Evolutionary conservation across 345 rosid species (phyloP).

Genomic region (Mangifera indica): DNA sequence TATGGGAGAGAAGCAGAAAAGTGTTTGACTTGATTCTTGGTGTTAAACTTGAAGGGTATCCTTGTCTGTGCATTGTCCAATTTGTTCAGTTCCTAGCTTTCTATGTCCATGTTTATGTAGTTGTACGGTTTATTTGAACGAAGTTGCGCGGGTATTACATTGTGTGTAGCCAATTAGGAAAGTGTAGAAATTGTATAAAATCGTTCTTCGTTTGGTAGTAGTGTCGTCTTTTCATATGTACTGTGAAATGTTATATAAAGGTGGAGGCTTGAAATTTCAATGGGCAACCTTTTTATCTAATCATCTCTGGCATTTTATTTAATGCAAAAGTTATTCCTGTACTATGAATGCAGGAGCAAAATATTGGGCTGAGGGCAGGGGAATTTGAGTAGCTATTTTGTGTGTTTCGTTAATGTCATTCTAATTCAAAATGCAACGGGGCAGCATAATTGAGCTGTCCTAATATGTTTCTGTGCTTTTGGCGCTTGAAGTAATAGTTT

Average conservation of each 20-base stretch:
- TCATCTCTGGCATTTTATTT: background rate
- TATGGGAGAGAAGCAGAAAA: conserved; percentile 45
- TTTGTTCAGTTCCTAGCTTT: conserved; percentile 8
- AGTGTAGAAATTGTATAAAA: conserved; percentile 8
- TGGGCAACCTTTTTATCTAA: background rate
- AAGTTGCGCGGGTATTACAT: background rate
- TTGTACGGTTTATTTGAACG: background rate
- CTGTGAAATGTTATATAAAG: background rate
- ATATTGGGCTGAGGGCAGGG: background rate
- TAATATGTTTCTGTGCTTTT: background rate
- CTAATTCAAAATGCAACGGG: background rate
- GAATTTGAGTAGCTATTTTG: background rate
- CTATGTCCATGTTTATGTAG: conserved; percentile 10
- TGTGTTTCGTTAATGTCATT: background rate
- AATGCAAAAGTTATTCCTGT: background rate
- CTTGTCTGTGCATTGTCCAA: conserved; percentile 2
- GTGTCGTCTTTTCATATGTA: background rate
- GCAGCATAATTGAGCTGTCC: background rate
- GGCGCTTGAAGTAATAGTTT: background rate
- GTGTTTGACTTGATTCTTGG: conserved; percentile 34
- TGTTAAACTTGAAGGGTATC: conserved; percentile 6
- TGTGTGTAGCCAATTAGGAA: background rate
- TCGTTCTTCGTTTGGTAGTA: conserved; percentile 1
- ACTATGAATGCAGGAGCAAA: background rate
- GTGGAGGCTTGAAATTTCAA: background rate